phyloP scores from a whole-genome alignment of 768 basidiomycete genomes.

The Hypsizygus marmoreus region DNA sequence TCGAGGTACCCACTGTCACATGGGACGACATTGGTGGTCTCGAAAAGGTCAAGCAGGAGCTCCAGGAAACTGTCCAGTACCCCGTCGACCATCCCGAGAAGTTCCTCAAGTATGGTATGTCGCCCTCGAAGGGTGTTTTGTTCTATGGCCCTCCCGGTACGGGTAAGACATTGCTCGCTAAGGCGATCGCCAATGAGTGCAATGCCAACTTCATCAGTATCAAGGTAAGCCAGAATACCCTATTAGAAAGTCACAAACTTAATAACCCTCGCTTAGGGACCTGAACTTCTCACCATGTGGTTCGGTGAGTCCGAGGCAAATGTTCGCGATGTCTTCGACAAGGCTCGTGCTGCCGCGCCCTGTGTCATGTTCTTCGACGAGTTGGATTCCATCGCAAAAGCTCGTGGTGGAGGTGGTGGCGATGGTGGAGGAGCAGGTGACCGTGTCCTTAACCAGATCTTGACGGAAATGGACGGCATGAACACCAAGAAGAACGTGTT shows the following conservation, averaged over 20 bases:
- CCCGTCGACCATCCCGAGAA: conserved; percentile 99
- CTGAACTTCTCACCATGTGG: conserved; percentile 99
- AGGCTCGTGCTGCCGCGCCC: conserved; percentile 97
- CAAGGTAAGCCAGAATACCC: conserved; percentile 56
- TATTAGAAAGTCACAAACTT: conserved; percentile 8
- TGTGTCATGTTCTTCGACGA: conserved; percentile 99
- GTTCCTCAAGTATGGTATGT: conserved; percentile 99
- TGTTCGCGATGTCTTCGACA: conserved; percentile 99
- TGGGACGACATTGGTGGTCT: conserved; percentile 99
- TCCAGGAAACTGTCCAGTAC: conserved; percentile 99
- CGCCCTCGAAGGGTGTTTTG: conserved; percentile 97
- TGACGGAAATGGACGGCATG: conserved; percentile 99
- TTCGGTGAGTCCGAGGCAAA: conserved; percentile 99
- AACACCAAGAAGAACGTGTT: conserved; percentile 99
- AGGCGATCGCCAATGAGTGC: conserved; percentile 99
- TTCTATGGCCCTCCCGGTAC: conserved; percentile 99
- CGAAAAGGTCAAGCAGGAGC: conserved; percentile 98
- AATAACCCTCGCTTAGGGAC: conserved; percentile 56
- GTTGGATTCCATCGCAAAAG: conserved; percentile 97
- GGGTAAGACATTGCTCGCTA: conserved; percentile 98
- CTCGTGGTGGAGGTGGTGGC: conserved; percentile 87
- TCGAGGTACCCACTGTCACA: conserved; percentile 97
- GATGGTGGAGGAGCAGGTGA: conserved; percentile 97
- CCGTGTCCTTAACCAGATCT: conserved; percentile 95
- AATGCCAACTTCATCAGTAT: conserved; percentile 99